Percentiles rank a stretch among this genome's conserved stretches.
Evolutionary conservation across 345 rosid species (phyloP).

Genomic region (Syzygium grande): DNA sequence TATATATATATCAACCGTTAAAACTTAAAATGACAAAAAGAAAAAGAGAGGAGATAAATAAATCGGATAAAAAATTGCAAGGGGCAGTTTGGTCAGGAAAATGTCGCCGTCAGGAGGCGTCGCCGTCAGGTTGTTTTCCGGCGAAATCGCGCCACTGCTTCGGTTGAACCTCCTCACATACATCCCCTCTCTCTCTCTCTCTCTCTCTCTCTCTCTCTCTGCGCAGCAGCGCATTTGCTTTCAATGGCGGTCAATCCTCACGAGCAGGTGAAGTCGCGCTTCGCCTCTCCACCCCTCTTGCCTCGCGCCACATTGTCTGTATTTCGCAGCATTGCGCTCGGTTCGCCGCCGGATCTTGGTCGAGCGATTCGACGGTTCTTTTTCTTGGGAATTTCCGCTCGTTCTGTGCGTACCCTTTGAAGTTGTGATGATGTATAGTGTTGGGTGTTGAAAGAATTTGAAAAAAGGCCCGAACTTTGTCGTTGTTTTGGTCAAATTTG

Average conservation of each 20-base stretch:
- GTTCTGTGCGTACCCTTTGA: not conserved
- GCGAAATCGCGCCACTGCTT: slow-evolving; percentile 18
- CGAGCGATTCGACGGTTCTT: not conserved
- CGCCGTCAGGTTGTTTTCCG: slow-evolving; percentile 25
- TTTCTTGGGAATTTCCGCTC: not conserved
- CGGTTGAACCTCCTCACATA: not conserved
- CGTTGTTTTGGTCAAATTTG: not conserved
- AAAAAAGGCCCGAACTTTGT: not conserved
- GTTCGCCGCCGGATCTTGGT: not conserved
- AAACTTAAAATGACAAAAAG: not conserved
- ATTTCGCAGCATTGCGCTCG: not conserved
- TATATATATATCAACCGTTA: not conserved
- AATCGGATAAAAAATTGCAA: not conserved
- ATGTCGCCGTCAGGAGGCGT: slow-evolving; percentile 14
- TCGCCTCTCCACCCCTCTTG: not conserved
- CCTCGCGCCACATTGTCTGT: not conserved
- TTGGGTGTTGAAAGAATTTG: not conserved
- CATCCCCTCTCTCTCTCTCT: too few relatives aligned
- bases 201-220: too few relatives aligned
- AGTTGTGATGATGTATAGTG: not conserved
- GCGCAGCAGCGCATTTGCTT: too few relatives aligned
- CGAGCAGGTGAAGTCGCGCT: slow-evolving; percentile 13
- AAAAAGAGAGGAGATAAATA: not conserved
- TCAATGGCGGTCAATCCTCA: slow-evolving; percentile 15
- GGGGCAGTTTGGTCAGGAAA: slow-evolving; percentile 10